These are phyloP conservation scores for Clonostachys byssicola DNA, from an alignment of 2,329 filamentous ascomycete genomes.

Conservation along the genomic window DNA sequence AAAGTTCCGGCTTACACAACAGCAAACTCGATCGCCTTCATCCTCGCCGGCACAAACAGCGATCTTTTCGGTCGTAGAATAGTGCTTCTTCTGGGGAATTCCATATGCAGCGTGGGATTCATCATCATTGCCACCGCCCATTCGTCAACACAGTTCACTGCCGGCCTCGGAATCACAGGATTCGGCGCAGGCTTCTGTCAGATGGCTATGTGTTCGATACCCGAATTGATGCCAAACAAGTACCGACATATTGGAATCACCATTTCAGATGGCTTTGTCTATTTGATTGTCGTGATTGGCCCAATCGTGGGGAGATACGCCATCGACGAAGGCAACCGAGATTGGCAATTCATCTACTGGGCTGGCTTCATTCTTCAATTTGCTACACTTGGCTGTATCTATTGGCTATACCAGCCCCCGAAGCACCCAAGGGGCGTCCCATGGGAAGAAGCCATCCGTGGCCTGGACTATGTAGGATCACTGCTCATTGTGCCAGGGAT, in stretches of 20 bases:
- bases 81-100: slow-evolving; percentile 15
- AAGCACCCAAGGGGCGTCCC: slow-evolving; percentile 24
- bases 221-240: slow-evolving; percentile 42
- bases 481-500: slow-evolving; percentile 26
- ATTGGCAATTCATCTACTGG: slow-evolving; percentile 40
- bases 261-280: slow-evolving; percentile 28
- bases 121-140: slow-evolving; percentile 25
- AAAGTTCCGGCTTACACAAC: slow-evolving; percentile 27
- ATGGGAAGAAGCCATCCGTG: slow-evolving; percentile 21
- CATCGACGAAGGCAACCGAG: slow-evolving; percentile 17
- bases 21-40: slow-evolving; percentile 32
- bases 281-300: slow-evolving; percentile 36
- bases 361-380: slow-evolving; percentile 31
- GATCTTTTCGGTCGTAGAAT: slow-evolving; percentile 36
- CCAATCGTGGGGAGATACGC: slow-evolving; percentile 38
- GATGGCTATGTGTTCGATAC: slow-evolving; percentile 36
- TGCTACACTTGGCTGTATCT: slow-evolving; percentile 34
- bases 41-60: slow-evolving; percentile 33
- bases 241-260: slow-evolving; percentile 37
- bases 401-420: slow-evolving; percentile 24
- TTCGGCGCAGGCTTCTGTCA: slow-evolving; percentile 35
- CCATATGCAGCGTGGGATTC: slow-evolving; percentile 24
- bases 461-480: slow-evolving; percentile 30
- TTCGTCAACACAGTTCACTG: slow-evolving; percentile 21
- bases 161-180: slow-evolving; percentile 29